A percentile compares a stretch with the other conserved stretches of the same genome.
Evolutionary conservation across 1,284 basidiomycete species (phyloP).

Genomic region (Volvariella volvacea): DNA sequence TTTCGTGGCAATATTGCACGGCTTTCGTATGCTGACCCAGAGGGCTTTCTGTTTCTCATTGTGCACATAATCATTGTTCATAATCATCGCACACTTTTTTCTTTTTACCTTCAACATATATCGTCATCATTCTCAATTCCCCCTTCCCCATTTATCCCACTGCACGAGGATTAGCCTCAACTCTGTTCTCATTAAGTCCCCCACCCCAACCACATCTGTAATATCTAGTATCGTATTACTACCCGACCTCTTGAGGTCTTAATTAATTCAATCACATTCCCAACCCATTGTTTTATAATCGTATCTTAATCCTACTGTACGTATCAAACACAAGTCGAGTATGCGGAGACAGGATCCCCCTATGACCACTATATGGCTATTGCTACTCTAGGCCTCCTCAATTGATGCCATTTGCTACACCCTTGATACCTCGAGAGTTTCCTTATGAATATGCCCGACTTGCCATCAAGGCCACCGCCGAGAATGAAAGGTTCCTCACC

Average conservation of each 20-base stretch:
- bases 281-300: constrained; percentile 8
- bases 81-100: constrained; percentile 16
- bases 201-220: constrained; percentile 26
- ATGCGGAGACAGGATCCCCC: not conserved
- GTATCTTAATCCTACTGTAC: constrained; percentile 6
- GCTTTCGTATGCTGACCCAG: constrained; percentile 11
- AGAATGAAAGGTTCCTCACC: too few relatives aligned
- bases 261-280: constrained; percentile 1
- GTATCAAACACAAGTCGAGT: constrained; percentile 2
- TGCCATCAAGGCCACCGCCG: too few relatives aligned
- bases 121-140: constrained; percentile 11
- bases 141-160: constrained; percentile 14
- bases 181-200: constrained; percentile 10
- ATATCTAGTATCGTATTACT: constrained; percentile 33
- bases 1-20: constrained; percentile 12
- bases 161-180: not conserved
- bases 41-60: constrained; percentile 15
- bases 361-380: not conserved
- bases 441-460: too few relatives aligned
- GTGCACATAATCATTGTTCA: constrained; percentile 17
- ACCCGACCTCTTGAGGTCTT: constrained; percentile 13
- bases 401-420: too few relatives aligned
- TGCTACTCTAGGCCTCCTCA: too few relatives aligned
- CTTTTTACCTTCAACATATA: constrained; percentile 14
- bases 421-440: too few relatives aligned